Base-by-base conservation (phyloP, 2,329 filamentous ascomycete species). In the Basipetospora chlamydospora region DNA sequence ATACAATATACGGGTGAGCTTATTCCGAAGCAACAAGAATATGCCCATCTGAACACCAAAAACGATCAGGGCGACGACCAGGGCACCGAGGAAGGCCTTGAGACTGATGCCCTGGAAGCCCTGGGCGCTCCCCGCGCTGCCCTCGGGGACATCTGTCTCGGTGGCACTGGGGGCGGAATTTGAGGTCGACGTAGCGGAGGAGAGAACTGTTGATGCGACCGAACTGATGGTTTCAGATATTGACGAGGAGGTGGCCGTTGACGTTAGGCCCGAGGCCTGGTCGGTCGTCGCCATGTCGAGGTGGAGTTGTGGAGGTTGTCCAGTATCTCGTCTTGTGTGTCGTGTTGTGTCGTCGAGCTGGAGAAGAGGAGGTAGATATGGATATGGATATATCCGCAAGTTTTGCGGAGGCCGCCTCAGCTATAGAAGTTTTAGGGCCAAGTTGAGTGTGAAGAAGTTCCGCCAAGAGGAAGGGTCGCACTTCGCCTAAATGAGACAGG, bases 1-100 rank as follows among this genome's bases (percentile, higher is more conserved):
- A 50, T 60, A 86, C 80, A 87, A 94, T 42, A 94, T 92, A 43
- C 85, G 70, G 2, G 77, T 76, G 25, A 93, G 59, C 44, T 83
- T 87, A 41, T 83, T 78, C 44, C 85, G 77, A 28, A 94, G 60
- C 2, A 90, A 47, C 6, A 85, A 54, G 53, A 94, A 94, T n/a
- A 80, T 49, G 9, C 77, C 49, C 25, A 85, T 61, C 50, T 78
- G 74, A 5, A 77, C 57, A 1, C 62, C 67, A 42, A 82, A 83
- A 38, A 82, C 56, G 13, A 72, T 56, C 32, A 79, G 51, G 49
- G 76, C 76, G 34, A 73, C 68, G 25, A 63, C 66, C 43, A 83
- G 51, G 28, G 79, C 78, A 35, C 78, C 73, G 25, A 81, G 48
- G 45, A 84, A 83, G n/a, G 69, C 56, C 15, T 60, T 53, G 34